Evolutionary conservation across 352 stramenopile species (phyloP), one percentile per base, ranked within the genome.

Genomic region (Phytopythium cucurbitacearum): DNA sequence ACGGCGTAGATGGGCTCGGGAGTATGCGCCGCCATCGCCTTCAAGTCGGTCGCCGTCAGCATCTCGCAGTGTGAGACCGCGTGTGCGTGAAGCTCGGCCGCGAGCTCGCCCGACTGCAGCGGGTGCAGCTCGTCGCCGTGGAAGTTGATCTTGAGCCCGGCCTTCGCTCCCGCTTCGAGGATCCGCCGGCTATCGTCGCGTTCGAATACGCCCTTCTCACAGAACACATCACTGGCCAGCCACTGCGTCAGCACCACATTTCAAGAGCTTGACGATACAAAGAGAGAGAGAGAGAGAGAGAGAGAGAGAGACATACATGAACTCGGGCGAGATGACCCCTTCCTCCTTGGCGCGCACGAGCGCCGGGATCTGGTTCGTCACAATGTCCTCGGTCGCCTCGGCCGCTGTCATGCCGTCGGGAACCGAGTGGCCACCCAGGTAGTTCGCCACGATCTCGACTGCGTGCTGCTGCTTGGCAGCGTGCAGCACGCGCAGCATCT

Each of bases 121-220:
- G 76, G 69, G 53, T 83, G 65, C 40, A 94, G 75, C 53, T 94
- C 81, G 45, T 94, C 84, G 38, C 79, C 84, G 54, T 94, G 81
- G 65, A 94, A 92, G 56, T 91, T 91, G 59, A 94, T 82, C 47
- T 86, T 68, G 44, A 94, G 65, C 15, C 84, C 84, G 40, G 75
- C 69, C 7, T 76, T 62, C 39, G 72, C 71, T 8, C 84, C 84
- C 4, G 79, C 80, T 33, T 79, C 67, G 16, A 94, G 56, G 58
- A 94, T 92, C 39, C 77, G 73, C 35, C 77, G 66, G n/a, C 69
- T 87, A 44, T 92, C 78, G 13, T 89, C 72, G 37, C 80, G 74
- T 61, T 94, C 80, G 42, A 92, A 94, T 4, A 94, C 82, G 0
- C 80, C 79, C 59, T 91, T 91, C 63, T 94, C 81, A 58, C 84